Percentiles rank a stretch among this genome's conserved stretches.
Conservation (phyloP, 2,329 filamentous ascomycete genomes). For the Juglanconis sp. region DNA sequence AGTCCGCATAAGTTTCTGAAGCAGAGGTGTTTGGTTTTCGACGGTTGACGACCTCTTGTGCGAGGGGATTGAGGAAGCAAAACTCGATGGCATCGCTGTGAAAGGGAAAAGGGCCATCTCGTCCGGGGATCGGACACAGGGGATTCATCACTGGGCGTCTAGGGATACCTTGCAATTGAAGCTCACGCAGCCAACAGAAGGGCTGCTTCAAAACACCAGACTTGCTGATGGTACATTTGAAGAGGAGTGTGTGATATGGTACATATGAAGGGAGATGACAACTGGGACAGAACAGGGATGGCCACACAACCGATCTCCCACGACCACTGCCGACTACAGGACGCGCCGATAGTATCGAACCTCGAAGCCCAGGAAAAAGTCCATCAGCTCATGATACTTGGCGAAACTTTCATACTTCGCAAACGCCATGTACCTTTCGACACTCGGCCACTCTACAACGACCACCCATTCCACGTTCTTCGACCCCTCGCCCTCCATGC, state of each 20-base stretch:
- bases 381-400: slow-evolving; percentile 19
- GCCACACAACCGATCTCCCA: slow-evolving; percentile 9
- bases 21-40: slow-evolving; percentile 10
- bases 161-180: slow-evolving; percentile 52
- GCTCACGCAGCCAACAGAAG: slow-evolving; percentile 29
- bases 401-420: slow-evolving; percentile 23
- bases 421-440: slow-evolving; percentile 32
- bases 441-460: slow-evolving; percentile 35
- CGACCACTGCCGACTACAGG: slow-evolving; percentile 20
- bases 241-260: slow-evolving; percentile 22
- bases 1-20: slow-evolving; percentile 33
- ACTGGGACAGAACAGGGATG: slow-evolving; percentile 20
- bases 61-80: slow-evolving; percentile 28
- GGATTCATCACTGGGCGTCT: slow-evolving; percentile 50
- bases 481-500: slow-evolving; percentile 35
- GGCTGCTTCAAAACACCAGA: slow-evolving; percentile 12
- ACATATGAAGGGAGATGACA: slow-evolving; percentile 24
- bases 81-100: slow-evolving; percentile 18
- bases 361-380: slow-evolving; percentile 24
- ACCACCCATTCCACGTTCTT: slow-evolving; percentile 38
- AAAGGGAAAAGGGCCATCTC: slow-evolving; percentile 24
- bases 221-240: background rate
- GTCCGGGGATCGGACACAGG: slow-evolving; percentile 29
- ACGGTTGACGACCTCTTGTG: slow-evolving; percentile 14
- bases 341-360: slow-evolving; percentile 31